A percentile compares a stretch with the other conserved stretches of the same genome.
Conservation (phyloP, 805 yeast genomes). For the Teunomyces funiuensis region DNA sequence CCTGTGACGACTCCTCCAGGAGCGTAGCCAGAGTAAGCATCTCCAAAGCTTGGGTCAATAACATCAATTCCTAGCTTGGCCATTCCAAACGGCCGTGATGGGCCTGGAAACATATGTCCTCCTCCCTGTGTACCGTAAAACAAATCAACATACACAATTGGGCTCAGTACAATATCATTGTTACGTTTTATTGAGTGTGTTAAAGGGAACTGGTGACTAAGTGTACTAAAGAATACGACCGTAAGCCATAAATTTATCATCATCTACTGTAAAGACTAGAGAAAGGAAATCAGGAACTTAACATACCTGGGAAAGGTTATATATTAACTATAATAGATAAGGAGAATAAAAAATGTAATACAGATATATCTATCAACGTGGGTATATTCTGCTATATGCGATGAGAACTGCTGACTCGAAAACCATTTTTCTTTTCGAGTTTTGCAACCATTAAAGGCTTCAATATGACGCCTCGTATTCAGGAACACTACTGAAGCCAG, state of each 20-base stretch:
- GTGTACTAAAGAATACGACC: not conserved
- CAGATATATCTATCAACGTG: too few relatives aligned
- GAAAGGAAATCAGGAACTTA: too few relatives aligned
- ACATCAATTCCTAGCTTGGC: conserved; percentile 36
- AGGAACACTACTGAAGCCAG: too few relatives aligned
- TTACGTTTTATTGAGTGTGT: not conserved
- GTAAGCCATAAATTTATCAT: not conserved
- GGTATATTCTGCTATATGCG: too few relatives aligned
- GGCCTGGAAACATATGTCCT: conserved; percentile 38
- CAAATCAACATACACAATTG: conserved; percentile 24
- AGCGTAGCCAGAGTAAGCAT: conserved; percentile 35
- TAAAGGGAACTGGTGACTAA: not conserved
- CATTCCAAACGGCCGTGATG: conserved; percentile 37
- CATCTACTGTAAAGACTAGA: too few relatives aligned
- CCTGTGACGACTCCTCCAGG: conserved; percentile 30
- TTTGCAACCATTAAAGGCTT: too few relatives aligned
- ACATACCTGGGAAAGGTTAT: too few relatives aligned
- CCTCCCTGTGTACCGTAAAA: conserved; percentile 35
- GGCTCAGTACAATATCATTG: not conserved
- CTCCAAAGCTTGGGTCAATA: conserved; percentile 18
- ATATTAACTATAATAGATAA: too few relatives aligned
- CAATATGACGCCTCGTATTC: too few relatives aligned
- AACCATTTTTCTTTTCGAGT: too few relatives aligned
- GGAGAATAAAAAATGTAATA: too few relatives aligned
- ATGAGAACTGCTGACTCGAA: too few relatives aligned